Evolutionary conservation across 805 yeast species (phyloP), one percentile per base, ranked within the genome.

Genomic region (Yamadazyma sp.): DNA sequence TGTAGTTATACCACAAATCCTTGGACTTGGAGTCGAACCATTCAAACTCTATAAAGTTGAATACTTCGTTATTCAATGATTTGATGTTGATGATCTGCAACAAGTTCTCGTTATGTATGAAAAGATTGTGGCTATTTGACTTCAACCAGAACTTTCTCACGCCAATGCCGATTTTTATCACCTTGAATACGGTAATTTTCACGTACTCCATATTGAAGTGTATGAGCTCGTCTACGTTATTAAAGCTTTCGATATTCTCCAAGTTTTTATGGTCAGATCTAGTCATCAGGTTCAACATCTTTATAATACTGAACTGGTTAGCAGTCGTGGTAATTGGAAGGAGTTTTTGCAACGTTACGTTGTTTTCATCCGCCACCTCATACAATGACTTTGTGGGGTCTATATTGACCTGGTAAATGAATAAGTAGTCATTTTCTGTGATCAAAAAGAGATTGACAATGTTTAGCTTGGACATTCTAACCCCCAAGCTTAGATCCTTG

Each of bases 391-490:
- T 31, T 18, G 53, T 52, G 15, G 57, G 49, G 48, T 59, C 57
- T 23, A 64, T 52, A 14, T 46, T 38, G 9, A 64, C 44, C 28
- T 70, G 74, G 44, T 69, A 77, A 20, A 75, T 59, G 23, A 73
- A 50, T n/a, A 74, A 44, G 33, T 59, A 66, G 40, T 65, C 62
- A 6, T 44, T 40, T 19, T 62, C 49, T 1, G 80, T 71, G 40
- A 62, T 62, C 6, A 73, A 53, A 30, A 73, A 69, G 39, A 73
- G 51, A 35, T 63, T 59, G 5, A 50, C 39, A 11, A 56, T 55
- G 16, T 43, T 42, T 13, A 40, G 17, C 12, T 27, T 28, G 8
- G 38, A 19, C 25, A 35, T 21, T 12, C 25, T 27, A 12, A 32
- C 25, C 2, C 37, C 39, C 17, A 59, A 42, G 5, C 62, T 53